Base-by-base conservation (phyloP, 1,284 basidiomycete species). In the Taiwanofungus camphoratus region DNA sequence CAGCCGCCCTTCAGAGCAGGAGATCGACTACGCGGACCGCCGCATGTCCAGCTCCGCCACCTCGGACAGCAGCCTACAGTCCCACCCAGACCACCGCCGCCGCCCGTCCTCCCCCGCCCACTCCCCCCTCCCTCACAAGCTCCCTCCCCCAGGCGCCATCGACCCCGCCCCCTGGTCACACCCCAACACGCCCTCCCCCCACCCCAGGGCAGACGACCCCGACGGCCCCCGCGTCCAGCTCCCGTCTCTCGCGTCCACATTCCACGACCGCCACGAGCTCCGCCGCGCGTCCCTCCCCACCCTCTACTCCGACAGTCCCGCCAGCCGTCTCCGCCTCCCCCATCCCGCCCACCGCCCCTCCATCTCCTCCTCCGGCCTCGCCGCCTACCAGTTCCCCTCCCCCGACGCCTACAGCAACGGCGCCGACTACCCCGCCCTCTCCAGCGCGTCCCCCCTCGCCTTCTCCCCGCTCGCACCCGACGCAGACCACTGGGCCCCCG, bases 221-320 rank as follows among this genome's bases (percentile, higher is more conserved):
- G 72, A 74, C 50, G 62, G 68, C 42, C 61, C 69, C 40, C 79
- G 77, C 60, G 79, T 86, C 42, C 79, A 82, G 62, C 70, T 86
- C 6, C 83, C 83, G 3, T 83, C 82, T 51, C 80, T 86, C 52
- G 82, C 80, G 51, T 73, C 77, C 26, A 70, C 79, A 19, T 80
- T 86, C 52, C 77, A 79, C 57, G 82, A 82, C 57, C 68, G 68
- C 26, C 63, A 63, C 54, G 79, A 82, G 39, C 60, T 63, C 44
- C 76, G 82, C 40, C 76, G 83, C 38, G 67, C 79, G 4, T 83
- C 83, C 6, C 68, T 86, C 21, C 81, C 83, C 1, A 74, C 71
- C 36, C 68, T 82, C 41, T 63, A 69, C 56, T 69, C 76, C 29
- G 78, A 81, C 44, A 63, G 61, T 45, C 58, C 69, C 49, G 53